Percentiles rank a stretch among this genome's conserved stretches.
Conservation (phyloP, 1,284 basidiomycete species). For the Neonothopanus nambi region DNA sequence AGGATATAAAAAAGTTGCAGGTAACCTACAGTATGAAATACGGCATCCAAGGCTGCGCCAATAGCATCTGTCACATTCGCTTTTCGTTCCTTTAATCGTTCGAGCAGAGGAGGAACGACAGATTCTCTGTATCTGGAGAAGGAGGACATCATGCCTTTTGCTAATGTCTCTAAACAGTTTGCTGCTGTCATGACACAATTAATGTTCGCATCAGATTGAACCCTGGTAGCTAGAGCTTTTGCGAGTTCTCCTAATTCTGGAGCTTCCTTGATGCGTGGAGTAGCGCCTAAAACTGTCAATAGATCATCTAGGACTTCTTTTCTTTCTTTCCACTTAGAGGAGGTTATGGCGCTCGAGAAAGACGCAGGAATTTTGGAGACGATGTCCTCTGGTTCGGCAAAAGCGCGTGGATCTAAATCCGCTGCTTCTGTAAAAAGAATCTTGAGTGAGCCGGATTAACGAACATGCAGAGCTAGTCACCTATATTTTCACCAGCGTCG, state of each 20-base stretch:
- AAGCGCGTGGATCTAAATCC: constrained; percentile 76
- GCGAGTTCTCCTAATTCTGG: constrained; percentile 74
- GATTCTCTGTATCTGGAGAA: constrained; percentile 80
- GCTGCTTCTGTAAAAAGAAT: constrained; percentile 31
- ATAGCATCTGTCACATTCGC: constrained; percentile 88
- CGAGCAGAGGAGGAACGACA: constrained; percentile 81
- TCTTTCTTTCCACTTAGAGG: constrained; percentile 98
- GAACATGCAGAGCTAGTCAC: constrained; percentile 20
- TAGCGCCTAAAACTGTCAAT: constrained; percentile 67
- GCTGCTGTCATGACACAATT: constrained; percentile 93
- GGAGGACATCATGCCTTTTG: constrained; percentile 74
- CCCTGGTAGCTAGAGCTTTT: constrained; percentile 77
- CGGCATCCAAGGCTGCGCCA: constrained; percentile 85
- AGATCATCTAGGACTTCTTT: constrained; percentile 91
- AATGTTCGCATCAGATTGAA: constrained; percentile 92
- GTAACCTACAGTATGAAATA: constrained; percentile 76
- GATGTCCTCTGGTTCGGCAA: constrained; percentile 85
- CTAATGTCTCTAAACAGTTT: constrained; percentile 83
- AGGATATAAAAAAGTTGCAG: constrained; percentile 13
- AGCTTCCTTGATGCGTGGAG: constrained; percentile 79
- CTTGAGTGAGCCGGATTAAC: constrained; percentile 6
- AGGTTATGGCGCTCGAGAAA: constrained; percentile 74
- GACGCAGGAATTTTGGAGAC: constrained; percentile 74
- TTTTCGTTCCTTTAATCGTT: constrained; percentile 95
- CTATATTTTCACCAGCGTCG: constrained; percentile 34